These are phyloP conservation scores for Canavalia gladiata DNA, from an alignment of 306 rosid species.

Conservation along the genomic window DNA sequence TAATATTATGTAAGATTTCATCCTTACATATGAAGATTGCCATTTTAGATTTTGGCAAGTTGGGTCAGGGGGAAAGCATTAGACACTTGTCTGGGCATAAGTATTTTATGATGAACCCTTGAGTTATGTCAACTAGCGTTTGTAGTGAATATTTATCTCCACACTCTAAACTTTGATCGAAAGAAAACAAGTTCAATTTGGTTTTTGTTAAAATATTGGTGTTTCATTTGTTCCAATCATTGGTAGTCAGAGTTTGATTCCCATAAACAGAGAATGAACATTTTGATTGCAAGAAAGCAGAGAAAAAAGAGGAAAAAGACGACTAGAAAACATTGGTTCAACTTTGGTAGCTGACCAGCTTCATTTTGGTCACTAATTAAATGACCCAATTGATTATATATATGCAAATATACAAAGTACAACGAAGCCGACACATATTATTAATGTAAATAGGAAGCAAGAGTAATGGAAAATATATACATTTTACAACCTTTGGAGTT, in stretches of 20 bases:
- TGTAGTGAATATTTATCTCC: background rate
- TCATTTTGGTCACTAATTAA: slow-evolving; percentile 41
- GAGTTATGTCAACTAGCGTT: slow-evolving; percentile 6
- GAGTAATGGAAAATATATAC: slow-evolving; percentile 42
- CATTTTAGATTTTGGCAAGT: no score
- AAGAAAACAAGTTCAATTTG: slow-evolving; percentile 25
- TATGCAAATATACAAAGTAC: slow-evolving; percentile 46
- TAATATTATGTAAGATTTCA: no score
- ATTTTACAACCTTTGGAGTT: slow-evolving; percentile 54
- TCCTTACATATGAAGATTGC: no score
- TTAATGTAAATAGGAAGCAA: slow-evolving; percentile 47
- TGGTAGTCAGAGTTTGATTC: slow-evolving; percentile 61
- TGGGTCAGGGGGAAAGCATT: no score
- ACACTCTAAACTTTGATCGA: slow-evolving; percentile 13
- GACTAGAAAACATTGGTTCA: slow-evolving; percentile 39
- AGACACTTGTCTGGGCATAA: background rate
- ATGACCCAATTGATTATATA: slow-evolving; percentile 17
- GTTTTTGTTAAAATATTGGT: slow-evolving; percentile 39
- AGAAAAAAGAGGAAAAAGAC: slow-evolving; percentile 33
- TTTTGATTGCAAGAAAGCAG: slow-evolving; percentile 34
- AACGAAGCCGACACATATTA: slow-evolving; percentile 67
- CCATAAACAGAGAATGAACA: slow-evolving; percentile 45
- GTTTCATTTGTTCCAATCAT: slow-evolving; percentile 61
- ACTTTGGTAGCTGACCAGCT: slow-evolving; percentile 43
- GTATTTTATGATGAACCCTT: slow-evolving; percentile 20